Percentiles rank a stretch among this genome's conserved stretches.
phyloP scores from a whole-genome alignment of 2,329 filamentous ascomycete genomes.

The Cordyceps militaris region DNA sequence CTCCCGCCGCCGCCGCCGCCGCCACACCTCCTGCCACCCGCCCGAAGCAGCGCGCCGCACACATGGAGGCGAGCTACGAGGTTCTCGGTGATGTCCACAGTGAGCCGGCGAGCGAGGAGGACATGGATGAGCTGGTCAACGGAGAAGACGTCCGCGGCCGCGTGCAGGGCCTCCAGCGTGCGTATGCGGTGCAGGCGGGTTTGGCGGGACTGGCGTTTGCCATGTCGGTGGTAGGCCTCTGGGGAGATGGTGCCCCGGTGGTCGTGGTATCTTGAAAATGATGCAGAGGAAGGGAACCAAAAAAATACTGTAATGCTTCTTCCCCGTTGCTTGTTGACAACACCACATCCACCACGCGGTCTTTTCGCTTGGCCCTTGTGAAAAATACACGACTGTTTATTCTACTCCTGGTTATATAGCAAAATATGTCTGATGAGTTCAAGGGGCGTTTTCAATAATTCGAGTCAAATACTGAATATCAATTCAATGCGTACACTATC shows the following conservation, averaged over 20 bases:
- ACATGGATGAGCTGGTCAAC: constrained; percentile 43
- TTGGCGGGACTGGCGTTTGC: constrained; percentile 51
- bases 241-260: constrained; percentile 50
- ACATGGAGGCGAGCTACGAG: constrained; percentile 67
- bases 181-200: constrained; percentile 46
- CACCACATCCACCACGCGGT: not conserved
- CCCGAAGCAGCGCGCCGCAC: constrained; percentile 21
- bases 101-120: constrained; percentile 44
- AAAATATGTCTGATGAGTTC: not conserved
- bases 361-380: not conserved
- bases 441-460: not conserved
- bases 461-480: not conserved
- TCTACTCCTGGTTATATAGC: constrained; percentile 4
- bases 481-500: not conserved
- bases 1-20: constrained; percentile 17
- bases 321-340: not conserved
- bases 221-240: constrained; percentile 58
- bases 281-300: not conserved
- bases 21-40: constrained; percentile 18
- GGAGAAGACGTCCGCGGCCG: constrained; percentile 54
- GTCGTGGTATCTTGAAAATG: constrained; percentile 26
- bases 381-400: not conserved
- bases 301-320: not conserved
- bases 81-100: constrained; percentile 51
- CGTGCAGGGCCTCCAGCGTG: constrained; percentile 48